Base-by-base conservation (phyloP, 768 basidiomycete genomes). In the Nidularia pulvinata region DNA sequence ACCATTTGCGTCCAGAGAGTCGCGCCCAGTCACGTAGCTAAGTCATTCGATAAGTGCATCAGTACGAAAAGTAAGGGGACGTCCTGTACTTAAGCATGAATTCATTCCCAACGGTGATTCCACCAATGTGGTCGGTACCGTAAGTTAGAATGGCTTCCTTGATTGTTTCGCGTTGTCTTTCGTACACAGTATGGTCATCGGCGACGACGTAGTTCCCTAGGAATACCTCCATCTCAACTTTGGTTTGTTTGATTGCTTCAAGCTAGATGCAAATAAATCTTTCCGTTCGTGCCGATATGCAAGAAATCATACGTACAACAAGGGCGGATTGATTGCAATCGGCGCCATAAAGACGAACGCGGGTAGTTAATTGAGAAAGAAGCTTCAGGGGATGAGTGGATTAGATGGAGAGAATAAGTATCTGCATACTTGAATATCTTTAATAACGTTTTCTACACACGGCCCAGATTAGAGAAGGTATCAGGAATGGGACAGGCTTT, bases 41-140 rank as follows among this genome's bases (percentile, higher is more conserved):
- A 39, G 25, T 7, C 48, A 46, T 22, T 3, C 32, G 54, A 13
- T 19, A 58, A 50, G 44, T 33, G 42, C 22, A 32, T 14, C 14
- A 5, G 7, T 33, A 6, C 14, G 3, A 14, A 14, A 35, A 14
- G 9, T 36, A 49, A 45, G 30, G 19, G 16, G 13, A 19, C 22
- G 35, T 10, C 4, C 71, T 79, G 32, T 54, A 88, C 85, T 93
- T 84, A 56, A 94, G 81, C 69, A 93, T 91, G 64, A 84, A 93
- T 70, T 96, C 94, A 65, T 97, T 96, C 16, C 96, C 95, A 44
- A 97, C 94, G 7, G 88, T 94, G 32, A 97, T 62, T 13, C 96
- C 96, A 0, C 71, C 74, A 56, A 98, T 80, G 61, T 94, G 71
- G 54, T 83, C 82, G 1, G 81, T 76, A 39, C 95, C 95, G 66